phyloP scores from a whole-genome alignment of 108 stramenopile genomes.

The Chaetoceros muelleri region DNA sequence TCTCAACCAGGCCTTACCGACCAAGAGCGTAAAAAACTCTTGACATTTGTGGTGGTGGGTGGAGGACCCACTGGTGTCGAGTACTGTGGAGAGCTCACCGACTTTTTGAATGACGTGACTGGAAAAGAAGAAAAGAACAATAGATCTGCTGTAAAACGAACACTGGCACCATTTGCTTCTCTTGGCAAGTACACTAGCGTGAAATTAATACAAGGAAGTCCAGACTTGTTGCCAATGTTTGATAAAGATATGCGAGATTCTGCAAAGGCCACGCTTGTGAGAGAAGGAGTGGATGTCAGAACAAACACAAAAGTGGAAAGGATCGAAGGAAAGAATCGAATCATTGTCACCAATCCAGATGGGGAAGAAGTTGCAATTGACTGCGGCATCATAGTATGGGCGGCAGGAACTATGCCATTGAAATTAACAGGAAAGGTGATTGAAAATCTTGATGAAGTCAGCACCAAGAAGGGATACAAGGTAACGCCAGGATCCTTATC shows the following conservation, averaged over 20 bases:
- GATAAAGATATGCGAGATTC: slow-evolving; percentile 30
- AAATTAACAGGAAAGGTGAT: slow-evolving; percentile 39
- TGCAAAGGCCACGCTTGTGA: slow-evolving; percentile 26
- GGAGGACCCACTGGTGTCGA: slow-evolving; percentile 73
- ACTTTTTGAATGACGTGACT: slow-evolving; percentile 41
- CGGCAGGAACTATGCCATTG: slow-evolving; percentile 55
- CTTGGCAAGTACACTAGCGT: slow-evolving; percentile 9
- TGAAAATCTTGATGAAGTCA: slow-evolving; percentile 23
- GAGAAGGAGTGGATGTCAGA: slow-evolving; percentile 40
- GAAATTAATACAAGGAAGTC: slow-evolving; percentile 40
- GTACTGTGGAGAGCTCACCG: slow-evolving; percentile 51
- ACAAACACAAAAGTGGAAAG: slow-evolving; percentile 41
- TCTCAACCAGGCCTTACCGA: slow-evolving; percentile 30
- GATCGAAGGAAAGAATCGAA: slow-evolving; percentile 33
- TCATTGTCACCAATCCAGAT: slow-evolving; percentile 14
- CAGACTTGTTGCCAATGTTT: slow-evolving; percentile 46
- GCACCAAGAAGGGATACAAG: slow-evolving; percentile 12
- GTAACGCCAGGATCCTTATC: not conserved
- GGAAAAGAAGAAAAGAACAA: not conserved
- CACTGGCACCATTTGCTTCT: not conserved
- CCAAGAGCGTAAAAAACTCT: slow-evolving; percentile 25
- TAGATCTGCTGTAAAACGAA: not conserved
- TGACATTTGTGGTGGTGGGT: slow-evolving; percentile 46
- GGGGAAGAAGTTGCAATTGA: slow-evolving; percentile 27
- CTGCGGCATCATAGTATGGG: slow-evolving; percentile 43